These are phyloP conservation scores for Durotheca rogersii DNA, from an alignment of 495 filamentous ascomycete genomes.

Conservation along the genomic window DNA sequence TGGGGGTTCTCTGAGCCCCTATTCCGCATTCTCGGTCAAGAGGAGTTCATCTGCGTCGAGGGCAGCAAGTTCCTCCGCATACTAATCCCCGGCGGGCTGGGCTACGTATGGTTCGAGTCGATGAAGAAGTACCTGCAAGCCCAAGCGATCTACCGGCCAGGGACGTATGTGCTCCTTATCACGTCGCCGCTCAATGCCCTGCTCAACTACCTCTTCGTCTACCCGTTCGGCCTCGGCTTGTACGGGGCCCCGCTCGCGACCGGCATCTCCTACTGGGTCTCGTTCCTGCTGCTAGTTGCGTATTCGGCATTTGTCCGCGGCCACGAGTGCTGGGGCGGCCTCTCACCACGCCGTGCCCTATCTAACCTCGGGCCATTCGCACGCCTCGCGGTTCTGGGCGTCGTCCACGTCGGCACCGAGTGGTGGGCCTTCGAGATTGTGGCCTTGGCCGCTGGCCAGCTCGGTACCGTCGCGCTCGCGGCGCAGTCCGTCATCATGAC, in stretches of 20 bases:
- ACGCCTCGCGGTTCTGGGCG: slow-evolving; percentile 71
- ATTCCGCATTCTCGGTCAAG: slow-evolving; percentile 76
- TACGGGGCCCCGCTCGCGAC: slow-evolving; percentile 83
- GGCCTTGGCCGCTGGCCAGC: slow-evolving; percentile 79
- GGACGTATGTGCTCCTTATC: slow-evolving; percentile 82
- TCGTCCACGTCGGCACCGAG: slow-evolving; percentile 90
- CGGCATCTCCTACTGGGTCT: slow-evolving; percentile 82
- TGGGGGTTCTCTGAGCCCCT: slow-evolving; percentile 79
- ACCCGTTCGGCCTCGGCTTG: slow-evolving; percentile 67
- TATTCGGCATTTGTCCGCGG: slow-evolving; percentile 75
- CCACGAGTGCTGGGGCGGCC: slow-evolving; percentile 81
- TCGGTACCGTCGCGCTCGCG: slow-evolving; percentile 81
- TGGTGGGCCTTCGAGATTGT: slow-evolving; percentile 98
- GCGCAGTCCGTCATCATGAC: slow-evolving; percentile 95
- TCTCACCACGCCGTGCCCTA: slow-evolving; percentile 60
- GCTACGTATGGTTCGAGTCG: slow-evolving; percentile 88
- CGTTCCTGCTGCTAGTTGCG: slow-evolving; percentile 72
- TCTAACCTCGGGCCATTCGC: slow-evolving; percentile 71
- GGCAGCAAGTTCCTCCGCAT: slow-evolving; percentile 74
- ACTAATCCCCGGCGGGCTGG: slow-evolving; percentile 81
- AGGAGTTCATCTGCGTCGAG: slow-evolving; percentile 71
- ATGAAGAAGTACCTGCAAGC: slow-evolving; percentile 94
- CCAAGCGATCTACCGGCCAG: slow-evolving; percentile 85
- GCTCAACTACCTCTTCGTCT: slow-evolving; percentile 80
- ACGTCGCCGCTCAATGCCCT: slow-evolving; percentile 76